These are phyloP conservation scores for Clarireedia monteithiana DNA, from an alignment of 2,329 filamentous ascomycete species.

Conservation along the genomic window DNA sequence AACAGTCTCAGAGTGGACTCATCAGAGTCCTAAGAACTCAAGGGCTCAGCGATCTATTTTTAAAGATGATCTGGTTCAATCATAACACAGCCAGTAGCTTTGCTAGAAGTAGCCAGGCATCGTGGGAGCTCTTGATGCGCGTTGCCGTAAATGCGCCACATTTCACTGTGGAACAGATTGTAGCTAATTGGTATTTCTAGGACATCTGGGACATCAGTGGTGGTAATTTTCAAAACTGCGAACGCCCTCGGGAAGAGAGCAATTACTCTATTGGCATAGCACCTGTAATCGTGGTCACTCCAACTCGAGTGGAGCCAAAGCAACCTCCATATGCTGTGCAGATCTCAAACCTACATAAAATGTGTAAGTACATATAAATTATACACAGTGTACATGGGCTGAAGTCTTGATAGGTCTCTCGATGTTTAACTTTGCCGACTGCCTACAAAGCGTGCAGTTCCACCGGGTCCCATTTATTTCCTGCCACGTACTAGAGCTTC, in stretches of 20 bases:
- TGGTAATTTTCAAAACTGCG: background rate
- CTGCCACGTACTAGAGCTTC: conserved; percentile 15
- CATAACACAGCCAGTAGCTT: background rate
- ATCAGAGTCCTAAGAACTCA: background rate
- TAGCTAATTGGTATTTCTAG: background rate
- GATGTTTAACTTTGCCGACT: conserved; percentile 17
- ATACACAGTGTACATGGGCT: background rate
- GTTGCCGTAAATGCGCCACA: background rate
- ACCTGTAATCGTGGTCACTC: conserved; percentile 1
- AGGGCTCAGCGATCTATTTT: background rate
- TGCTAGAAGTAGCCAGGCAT: background rate
- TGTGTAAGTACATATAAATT: conserved; percentile 14
- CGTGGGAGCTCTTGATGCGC: conserved; percentile 4
- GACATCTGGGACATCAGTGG: conserved; percentile 5
- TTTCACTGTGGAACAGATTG: background rate
- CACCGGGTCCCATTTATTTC: conserved; percentile 24
- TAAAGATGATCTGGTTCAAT: background rate
- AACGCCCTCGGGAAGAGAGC: conserved; percentile 1
- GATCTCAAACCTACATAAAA: conserved; percentile 11
- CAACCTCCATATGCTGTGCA: conserved; percentile 12
- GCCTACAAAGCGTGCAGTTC: conserved; percentile 21
- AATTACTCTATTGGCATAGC: background rate
- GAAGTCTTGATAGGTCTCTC: conserved; percentile 8
- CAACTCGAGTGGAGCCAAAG: background rate
- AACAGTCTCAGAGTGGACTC: background rate